Evolutionary conservation across 2,329 filamentous ascomycete species (phyloP), one percentile per base, ranked within the genome.

Genomic region (Penicillium janthinellum): DNA sequence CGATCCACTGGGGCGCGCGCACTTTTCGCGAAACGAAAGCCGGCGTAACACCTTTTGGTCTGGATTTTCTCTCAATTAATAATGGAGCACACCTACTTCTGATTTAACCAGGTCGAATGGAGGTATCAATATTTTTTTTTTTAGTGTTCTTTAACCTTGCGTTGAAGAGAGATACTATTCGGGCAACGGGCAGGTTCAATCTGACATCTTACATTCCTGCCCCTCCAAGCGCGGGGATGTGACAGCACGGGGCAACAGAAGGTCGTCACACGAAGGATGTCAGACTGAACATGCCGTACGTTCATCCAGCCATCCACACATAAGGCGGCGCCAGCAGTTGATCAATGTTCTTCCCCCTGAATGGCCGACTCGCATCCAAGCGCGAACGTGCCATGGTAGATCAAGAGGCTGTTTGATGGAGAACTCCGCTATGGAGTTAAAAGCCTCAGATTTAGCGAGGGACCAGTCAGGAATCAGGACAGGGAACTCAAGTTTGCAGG

Each of bases 1-100:
- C 44, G 62, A 53, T 66, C 64, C 64, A 64, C 64, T 53, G 58
- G 62, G 60, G 34, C 38, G 59, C 58, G 52, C 62, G 60, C 58
- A 62, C 61, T 60, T 60, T 60, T 51, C 57, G 57, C 57, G 54
- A 65, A 62, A 62, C 55, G 48, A 63, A 63, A 61, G 28, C 56
- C 58, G 49, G 54, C 61, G 59, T 57, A 57, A 59, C 50, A 60
- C 14, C 53, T 53, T 34, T 48, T 17, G 58, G 42, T 57, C 58
- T 63, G 60, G 54, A 59, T 42, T 25, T 54, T 45, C 52, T 34
- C 22, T 20, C 22, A n/a, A n/a, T 31, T 3, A 38, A 50, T 20
- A 37, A 15, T 45, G 17, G 31, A 17, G 17, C 12, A 5, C 12
- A 37, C 20, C 11, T 14, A 50, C 3, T 14, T 3, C 20, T 37